Conservation (phyloP, 768 basidiomycete species). For the Phlebiopsis flavidoalba region DNA sequence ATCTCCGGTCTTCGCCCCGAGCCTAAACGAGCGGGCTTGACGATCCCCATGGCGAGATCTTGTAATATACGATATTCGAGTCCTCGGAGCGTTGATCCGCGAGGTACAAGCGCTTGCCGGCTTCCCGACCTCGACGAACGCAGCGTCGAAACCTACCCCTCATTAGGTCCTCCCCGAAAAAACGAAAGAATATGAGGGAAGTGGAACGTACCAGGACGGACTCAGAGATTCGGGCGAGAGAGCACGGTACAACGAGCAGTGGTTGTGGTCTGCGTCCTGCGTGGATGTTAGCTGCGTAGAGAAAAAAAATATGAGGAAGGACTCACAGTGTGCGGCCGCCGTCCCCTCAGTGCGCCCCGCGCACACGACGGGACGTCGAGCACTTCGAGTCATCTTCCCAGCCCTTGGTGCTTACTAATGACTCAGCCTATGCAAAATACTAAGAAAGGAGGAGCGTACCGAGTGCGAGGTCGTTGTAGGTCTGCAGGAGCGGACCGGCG, state of each 20-base stretch:
- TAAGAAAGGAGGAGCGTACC: slow-evolving; percentile 32
- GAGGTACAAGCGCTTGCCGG: slow-evolving; percentile 52
- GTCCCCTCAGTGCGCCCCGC: slow-evolving; percentile 56
- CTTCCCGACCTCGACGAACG: slow-evolving; percentile 46
- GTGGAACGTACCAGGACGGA: slow-evolving; percentile 39
- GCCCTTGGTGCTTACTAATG: slow-evolving; percentile 56
- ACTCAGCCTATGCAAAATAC: neutral
- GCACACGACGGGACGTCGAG: slow-evolving; percentile 51
- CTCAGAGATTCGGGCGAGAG: slow-evolving; percentile 62
- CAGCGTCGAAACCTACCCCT: slow-evolving; percentile 47
- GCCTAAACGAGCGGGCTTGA: slow-evolving; percentile 59
- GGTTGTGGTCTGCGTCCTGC: slow-evolving; percentile 42
- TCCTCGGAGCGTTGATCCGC: slow-evolving; percentile 75
- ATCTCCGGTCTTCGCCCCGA: neutral
- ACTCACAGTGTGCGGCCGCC: slow-evolving; percentile 46
- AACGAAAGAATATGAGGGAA: too few relatives aligned
- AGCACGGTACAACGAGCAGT: slow-evolving; percentile 60
- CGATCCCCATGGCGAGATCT: slow-evolving; percentile 71
- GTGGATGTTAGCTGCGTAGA: neutral
- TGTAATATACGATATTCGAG: slow-evolving; percentile 83
- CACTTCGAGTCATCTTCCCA: slow-evolving; percentile 63
- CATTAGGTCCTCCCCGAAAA: neutral
- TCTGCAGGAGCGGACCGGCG: slow-evolving; percentile 62
- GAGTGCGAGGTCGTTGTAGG: slow-evolving; percentile 68
- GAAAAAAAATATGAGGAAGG: neutral